phyloP scores from a whole-genome alignment of 495 filamentous ascomycete species.

The Bacidia rubella region DNA sequence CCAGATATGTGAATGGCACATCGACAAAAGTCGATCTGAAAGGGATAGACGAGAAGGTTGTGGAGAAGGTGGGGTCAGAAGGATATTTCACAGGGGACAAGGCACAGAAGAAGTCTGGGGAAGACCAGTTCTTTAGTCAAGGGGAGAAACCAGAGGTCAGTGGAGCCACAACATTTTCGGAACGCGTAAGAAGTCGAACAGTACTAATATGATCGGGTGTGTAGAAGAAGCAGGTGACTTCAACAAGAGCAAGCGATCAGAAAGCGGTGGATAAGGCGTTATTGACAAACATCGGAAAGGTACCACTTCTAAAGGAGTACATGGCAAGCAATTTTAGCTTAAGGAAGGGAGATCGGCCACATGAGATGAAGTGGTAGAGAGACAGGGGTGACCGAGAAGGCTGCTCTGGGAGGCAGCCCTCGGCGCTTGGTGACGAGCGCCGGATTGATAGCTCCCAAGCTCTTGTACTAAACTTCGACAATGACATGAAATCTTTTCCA shows the following conservation, averaged over 20 bases:
- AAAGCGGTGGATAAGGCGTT: constrained; percentile 93
- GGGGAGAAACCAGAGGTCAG: constrained; percentile 92
- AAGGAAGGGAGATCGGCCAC: constrained; percentile 94
- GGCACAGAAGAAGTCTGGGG: constrained; percentile 75
- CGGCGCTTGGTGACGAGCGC: neutral
- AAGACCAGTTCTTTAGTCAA: constrained; percentile 95
- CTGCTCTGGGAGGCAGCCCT: neutral
- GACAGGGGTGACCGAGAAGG: neutral
- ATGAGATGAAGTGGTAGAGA: constrained; percentile 84
- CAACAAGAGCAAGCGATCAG: constrained; percentile 86
- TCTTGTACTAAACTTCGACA: constrained; percentile 6
- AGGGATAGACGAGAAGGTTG: constrained; percentile 65
- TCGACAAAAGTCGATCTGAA: constrained; percentile 75
- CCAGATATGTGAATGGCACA: constrained; percentile 97
- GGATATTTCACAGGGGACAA: constrained; percentile 97
- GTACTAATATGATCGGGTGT: constrained; percentile 1
- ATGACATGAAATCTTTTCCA: constrained; percentile 2
- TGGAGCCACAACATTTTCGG: constrained; percentile 8
- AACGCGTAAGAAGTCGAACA: constrained; percentile 12
- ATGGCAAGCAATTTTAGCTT: constrained; percentile 87
- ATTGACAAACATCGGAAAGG: constrained; percentile 88
- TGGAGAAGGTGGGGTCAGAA: constrained; percentile 69
- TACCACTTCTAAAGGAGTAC: constrained; percentile 75
- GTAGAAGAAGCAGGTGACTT: constrained; percentile 91
- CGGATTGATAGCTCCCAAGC: constrained; percentile 2